Evolutionary conservation across 768 basidiomycete species (phyloP).

Genomic region (Pleurotus giganteus): DNA sequence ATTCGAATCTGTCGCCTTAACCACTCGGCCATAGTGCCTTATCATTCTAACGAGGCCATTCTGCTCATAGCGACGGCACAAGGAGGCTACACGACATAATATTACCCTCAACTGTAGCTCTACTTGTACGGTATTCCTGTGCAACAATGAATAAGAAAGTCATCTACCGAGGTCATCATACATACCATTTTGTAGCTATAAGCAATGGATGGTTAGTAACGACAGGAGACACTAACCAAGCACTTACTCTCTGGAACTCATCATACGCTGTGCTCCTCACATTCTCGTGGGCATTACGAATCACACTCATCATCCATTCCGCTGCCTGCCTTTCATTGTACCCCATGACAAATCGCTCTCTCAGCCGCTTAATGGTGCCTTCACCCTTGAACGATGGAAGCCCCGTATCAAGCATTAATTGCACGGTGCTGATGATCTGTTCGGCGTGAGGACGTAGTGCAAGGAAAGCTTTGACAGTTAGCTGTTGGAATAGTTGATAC

Average conservation of each 20-base stretch:
- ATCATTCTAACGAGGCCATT: background rate
- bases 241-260: constrained; percentile 84
- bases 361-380: constrained; percentile 79
- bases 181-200: constrained; percentile 39
- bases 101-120: background rate
- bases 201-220: background rate
- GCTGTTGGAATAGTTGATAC: constrained; percentile 89
- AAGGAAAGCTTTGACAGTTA: constrained; percentile 95
- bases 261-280: constrained; percentile 92
- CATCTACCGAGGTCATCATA: background rate
- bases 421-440: constrained; percentile 83
- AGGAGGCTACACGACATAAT: background rate
- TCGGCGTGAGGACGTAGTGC: constrained; percentile 94
- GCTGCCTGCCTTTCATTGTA: constrained; percentile 89
- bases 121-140: constrained; percentile 47
- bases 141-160: constrained; percentile 1
- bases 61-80: background rate
- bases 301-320: constrained; percentile 86
- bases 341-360: constrained; percentile 82
- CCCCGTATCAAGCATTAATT: constrained; percentile 93
- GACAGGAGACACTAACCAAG: background rate
- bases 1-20: constrained; percentile 76
- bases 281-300: constrained; percentile 95
- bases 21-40: constrained; percentile 68
- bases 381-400: constrained; percentile 98